phyloP scores from a whole-genome alignment of 1,284 basidiomycete species.

The Microbotryum violaceum region DNA sequence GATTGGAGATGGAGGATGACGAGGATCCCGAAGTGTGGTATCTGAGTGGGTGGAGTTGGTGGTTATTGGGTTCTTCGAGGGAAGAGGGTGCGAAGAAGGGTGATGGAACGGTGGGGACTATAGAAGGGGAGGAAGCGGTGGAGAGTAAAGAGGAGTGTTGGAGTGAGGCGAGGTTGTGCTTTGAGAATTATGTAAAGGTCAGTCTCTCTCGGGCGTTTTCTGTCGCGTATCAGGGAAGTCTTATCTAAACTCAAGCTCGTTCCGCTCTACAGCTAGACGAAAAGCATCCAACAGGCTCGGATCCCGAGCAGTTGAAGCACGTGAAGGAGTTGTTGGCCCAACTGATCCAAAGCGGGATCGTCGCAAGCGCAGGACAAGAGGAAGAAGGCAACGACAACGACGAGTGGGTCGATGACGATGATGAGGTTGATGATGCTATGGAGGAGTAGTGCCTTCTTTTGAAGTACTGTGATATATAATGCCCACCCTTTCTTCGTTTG shows the following conservation, averaged over 20 bases:
- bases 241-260: not conserved
- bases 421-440: slow-evolving; percentile 55
- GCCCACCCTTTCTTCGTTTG: too few species aligned
- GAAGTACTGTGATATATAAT: not conserved
- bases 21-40: slow-evolving; percentile 89
- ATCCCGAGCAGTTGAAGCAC: slow-evolving; percentile 71
- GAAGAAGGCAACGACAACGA: slow-evolving; percentile 46
- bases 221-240: not conserved
- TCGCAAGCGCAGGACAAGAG: slow-evolving; percentile 49
- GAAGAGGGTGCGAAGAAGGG: slow-evolving; percentile 45
- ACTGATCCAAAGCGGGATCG: slow-evolving; percentile 61
- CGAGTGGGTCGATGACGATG: slow-evolving; percentile 42
- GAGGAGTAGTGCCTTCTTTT: slow-evolving; percentile 44
- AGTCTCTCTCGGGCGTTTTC: slow-evolving; percentile 35
- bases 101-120: slow-evolving; percentile 52
- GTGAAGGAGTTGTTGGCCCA: slow-evolving; percentile 62
- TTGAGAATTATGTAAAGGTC: slow-evolving; percentile 73
- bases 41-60: slow-evolving; percentile 90
- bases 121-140: slow-evolving; percentile 47
- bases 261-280: slow-evolving; percentile 54
- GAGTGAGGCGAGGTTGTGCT: slow-evolving; percentile 66
- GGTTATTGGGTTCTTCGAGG: slow-evolving; percentile 49
- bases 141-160: slow-evolving; percentile 62
- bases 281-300: slow-evolving; percentile 59
- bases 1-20: slow-evolving; percentile 72